phyloP scores from a whole-genome alignment of 2,329 filamentous ascomycete genomes.

The Plectosphaerella plurivora region DNA sequence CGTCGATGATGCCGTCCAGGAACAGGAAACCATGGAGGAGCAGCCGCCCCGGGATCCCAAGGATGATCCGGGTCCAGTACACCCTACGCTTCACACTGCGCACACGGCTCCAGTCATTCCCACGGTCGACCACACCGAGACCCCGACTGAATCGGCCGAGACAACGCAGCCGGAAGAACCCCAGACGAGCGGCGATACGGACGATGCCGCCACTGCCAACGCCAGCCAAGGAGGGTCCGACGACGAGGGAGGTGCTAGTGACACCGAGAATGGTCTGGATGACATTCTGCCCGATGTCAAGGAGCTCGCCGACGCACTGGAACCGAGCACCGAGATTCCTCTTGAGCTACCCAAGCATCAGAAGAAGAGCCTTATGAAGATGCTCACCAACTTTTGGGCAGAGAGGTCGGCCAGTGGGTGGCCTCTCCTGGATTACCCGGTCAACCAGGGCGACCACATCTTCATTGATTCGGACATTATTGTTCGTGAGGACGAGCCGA shows the following conservation, averaged over 20 bases:
- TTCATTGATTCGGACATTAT: conserved; percentile 97
- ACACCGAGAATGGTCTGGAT: conserved; percentile 66
- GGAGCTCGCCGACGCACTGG: conserved; percentile 59
- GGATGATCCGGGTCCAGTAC: conserved; percentile 2
- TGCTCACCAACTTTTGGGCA: conserved; percentile 97
- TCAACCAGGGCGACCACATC: conserved; percentile 84
- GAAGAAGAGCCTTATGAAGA: conserved; percentile 88
- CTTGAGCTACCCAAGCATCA: conserved; percentile 87
- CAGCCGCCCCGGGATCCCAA: conserved; percentile 1
- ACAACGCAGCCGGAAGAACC: conserved; percentile 14
- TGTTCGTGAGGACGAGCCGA: conserved; percentile 94
- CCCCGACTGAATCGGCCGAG: conserved; percentile 13
- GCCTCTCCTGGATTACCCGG: conserved; percentile 86
- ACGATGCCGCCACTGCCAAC: conserved; percentile 32
- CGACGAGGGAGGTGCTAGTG: conserved; percentile 64
- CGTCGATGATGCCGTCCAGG: conserved; percentile 87
- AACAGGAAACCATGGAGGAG: conserved; percentile 62
- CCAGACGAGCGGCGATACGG: conserved; percentile 20
- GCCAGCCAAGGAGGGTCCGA: conserved; percentile 61
- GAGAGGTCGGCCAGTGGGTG: conserved; percentile 95
- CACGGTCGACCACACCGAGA: conserved; percentile 6
- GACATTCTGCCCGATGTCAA: conserved; percentile 62
- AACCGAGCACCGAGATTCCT: conserved; percentile 54
- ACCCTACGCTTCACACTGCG: conserved; percentile 13
- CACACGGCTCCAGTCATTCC: conserved; percentile 12